phyloP scores from a whole-genome alignment of 106 monocot genomes.

The Vanilla planifolia region DNA sequence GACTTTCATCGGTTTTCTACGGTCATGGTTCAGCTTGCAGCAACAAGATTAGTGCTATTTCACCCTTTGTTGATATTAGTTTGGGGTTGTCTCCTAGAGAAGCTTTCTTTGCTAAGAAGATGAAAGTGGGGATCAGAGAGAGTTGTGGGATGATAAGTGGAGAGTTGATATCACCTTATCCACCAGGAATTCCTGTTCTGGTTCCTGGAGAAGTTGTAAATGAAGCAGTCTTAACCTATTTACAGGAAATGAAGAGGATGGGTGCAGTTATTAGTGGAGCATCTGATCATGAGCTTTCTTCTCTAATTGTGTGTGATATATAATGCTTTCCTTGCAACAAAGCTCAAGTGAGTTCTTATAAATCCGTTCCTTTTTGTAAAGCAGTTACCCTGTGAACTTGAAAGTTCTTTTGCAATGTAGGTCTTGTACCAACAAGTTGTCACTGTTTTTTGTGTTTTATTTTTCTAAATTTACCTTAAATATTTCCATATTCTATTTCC shows the following conservation, averaged over 20 bases:
- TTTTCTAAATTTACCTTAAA: too few relatives aligned
- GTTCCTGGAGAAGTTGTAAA: slow-evolving; percentile 65
- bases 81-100: slow-evolving; percentile 45
- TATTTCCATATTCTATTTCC: too few relatives aligned
- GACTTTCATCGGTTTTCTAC: slow-evolving; percentile 35
- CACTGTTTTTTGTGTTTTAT: too few relatives aligned
- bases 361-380: too few relatives aligned
- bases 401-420: too few relatives aligned
- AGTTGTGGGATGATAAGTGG: slow-evolving; percentile 45
- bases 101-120: slow-evolving; percentile 60
- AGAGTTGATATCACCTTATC: slow-evolving; percentile 57
- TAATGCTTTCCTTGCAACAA: not conserved
- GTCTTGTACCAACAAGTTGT: too few relatives aligned
- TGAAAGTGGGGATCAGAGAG: slow-evolving; percentile 22
- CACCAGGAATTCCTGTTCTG: slow-evolving; percentile 61
- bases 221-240: slow-evolving; percentile 30
- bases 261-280: slow-evolving; percentile 64
- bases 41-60: not conserved
- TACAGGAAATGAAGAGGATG: slow-evolving; percentile 24
- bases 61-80: slow-evolving; percentile 18
- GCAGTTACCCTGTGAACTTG: too few relatives aligned
- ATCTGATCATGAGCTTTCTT: slow-evolving; percentile 38
- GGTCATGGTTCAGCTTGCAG: not conserved
- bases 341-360: not conserved
- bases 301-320: slow-evolving; percentile 39